These are phyloP conservation scores for Beauveria brongniartii DNA, from an alignment of 2,329 filamentous ascomycete genomes.

Conservation along the genomic window DNA sequence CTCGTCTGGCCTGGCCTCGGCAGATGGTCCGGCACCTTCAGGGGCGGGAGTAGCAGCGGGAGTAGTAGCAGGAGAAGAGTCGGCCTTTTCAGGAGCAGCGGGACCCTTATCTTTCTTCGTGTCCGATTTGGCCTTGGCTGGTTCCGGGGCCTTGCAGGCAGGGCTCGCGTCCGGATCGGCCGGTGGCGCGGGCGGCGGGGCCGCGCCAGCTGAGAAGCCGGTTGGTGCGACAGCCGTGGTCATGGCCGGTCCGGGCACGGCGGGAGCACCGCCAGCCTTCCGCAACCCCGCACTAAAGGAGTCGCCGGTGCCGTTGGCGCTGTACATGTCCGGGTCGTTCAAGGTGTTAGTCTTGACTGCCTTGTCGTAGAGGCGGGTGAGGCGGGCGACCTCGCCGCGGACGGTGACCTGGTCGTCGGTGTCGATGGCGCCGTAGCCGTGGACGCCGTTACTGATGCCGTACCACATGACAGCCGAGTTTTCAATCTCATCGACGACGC, in stretches of 20 bases:
- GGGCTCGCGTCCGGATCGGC: constrained; percentile 11
- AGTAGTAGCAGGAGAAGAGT: not conserved
- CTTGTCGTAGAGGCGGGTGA: constrained; percentile 18
- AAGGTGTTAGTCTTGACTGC: constrained; percentile 17
- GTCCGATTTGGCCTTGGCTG: constrained; percentile 3
- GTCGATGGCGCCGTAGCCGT: constrained; percentile 17
- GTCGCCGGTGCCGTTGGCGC: constrained; percentile 11
- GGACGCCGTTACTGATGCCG: constrained; percentile 14
- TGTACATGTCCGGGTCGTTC: constrained; percentile 18
- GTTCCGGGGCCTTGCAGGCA: constrained; percentile 12
- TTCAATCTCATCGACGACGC: constrained; percentile 19
- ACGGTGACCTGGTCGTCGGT: constrained; percentile 18
- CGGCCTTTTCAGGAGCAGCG: not conserved
- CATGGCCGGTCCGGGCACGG: not conserved
- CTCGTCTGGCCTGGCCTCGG: not conserved
- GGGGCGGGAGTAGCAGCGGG: not conserved
- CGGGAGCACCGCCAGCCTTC: constrained; percentile 4
- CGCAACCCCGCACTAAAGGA: constrained; percentile 13
- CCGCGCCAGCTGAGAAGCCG: not conserved
- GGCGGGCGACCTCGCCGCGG: constrained; percentile 16
- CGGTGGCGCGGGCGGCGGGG: not conserved
- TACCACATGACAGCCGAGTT: constrained; percentile 19
- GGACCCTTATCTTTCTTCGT: not conserved
- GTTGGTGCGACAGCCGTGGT: constrained; percentile 1
- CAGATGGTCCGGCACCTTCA: not conserved